Base-by-base conservation (phyloP, 306 rosid genomes). In the Pyrus betulifolia region DNA sequence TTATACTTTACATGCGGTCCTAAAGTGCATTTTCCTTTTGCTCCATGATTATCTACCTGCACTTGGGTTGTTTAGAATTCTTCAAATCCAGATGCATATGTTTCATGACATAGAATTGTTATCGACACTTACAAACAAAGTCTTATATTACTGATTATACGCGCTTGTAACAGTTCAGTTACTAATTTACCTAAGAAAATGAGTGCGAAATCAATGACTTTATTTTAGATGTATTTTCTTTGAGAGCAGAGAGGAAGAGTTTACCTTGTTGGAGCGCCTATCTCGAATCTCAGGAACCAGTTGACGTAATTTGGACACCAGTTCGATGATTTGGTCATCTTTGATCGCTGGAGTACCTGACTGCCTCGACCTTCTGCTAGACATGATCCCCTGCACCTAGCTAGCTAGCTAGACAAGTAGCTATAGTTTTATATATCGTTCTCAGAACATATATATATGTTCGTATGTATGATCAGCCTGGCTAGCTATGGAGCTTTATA, bases 261-360 rank as follows among this genome's bases (percentile, higher is more conserved):
- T 74, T 80, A 95, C 99, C 99, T 90, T 95, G 69, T 87, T 89
- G 57, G 99, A 85, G 79, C 97, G 97, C 77, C 97, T 87, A 67
- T 87, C 78, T 22, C 91, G 91, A 76, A 95, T 92, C 92, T 95
- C 99, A 71, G 99, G 99, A 75, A 95, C 97, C 71, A 92, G 97
- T 80, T 90, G 97, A 62, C 99, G 99, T 84, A 95, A 82, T 89
- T 92, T 92, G 63, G 99, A 86, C 76, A 95, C 89, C 67, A 95
- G 97, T 13, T 95, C 93, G 55, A 95, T 91, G 89, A 95, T 95
- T 89, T 95, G 99, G 84, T 95, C 97, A 86, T 95, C 99, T 3
- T 85, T 84, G 85, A 95, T 95, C 61, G 96, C 80, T 30, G 96
- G 79, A 70, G 90, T 68, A 3, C 90, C 76, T 28, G 93, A 86